Percentiles rank a stretch among this genome's conserved stretches.
Conservation (phyloP, 495 filamentous ascomycete species). For the Penicillium canariense region DNA sequence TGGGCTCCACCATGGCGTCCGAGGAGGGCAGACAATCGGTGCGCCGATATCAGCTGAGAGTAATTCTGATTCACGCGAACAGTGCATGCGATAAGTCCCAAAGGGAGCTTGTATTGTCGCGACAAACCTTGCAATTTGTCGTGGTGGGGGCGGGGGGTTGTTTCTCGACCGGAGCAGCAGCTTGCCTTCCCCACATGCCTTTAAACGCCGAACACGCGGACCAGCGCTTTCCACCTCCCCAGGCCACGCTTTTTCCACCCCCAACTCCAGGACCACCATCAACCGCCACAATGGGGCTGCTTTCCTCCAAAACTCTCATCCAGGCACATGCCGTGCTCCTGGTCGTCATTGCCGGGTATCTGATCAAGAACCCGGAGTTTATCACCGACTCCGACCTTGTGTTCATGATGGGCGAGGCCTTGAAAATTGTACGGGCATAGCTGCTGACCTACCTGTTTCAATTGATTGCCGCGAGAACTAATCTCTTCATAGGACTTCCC, state of each 20-base stretch:
- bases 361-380: conserved; percentile 65
- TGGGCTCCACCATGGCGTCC: conserved; percentile 35
- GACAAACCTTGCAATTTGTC: not conserved
- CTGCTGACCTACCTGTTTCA: not conserved
- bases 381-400: conserved; percentile 79
- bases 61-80: no score
- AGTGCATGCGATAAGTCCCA: not conserved
- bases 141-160: no score
- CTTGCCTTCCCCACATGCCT: conserved; percentile 20
- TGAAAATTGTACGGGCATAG: conserved; percentile 61
- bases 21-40: not conserved
- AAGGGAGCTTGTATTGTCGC: not conserved
- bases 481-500: conserved; percentile 38
- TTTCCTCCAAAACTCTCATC: conserved; percentile 74
- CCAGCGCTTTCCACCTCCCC: conserved; percentile 9
- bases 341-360: conserved; percentile 76
- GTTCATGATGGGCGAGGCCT: conserved; percentile 77
- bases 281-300: conserved; percentile 62
- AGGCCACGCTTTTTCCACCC: conserved; percentile 7
- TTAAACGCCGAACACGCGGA: conserved; percentile 10
- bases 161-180: conserved; percentile 14
- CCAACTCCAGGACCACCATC: not conserved
- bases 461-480: conserved; percentile 33
- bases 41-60: not conserved
- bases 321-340: conserved; percentile 78